Evolutionary conservation across 2,329 filamentous ascomycete genomes (phyloP).

Genomic region (Botryotinia calthae): DNA sequence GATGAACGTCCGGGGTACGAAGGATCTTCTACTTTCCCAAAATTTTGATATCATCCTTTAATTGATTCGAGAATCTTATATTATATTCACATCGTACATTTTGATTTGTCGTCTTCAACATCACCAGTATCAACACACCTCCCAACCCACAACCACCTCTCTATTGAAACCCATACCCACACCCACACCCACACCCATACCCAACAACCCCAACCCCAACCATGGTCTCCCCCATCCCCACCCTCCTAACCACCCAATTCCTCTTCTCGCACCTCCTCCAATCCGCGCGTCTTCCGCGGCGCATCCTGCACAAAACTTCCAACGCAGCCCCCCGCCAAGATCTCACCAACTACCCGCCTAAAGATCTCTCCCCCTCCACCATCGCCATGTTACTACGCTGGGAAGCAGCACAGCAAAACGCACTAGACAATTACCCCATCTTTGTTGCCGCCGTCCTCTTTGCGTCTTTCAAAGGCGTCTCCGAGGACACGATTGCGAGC

Average conservation of each 20-base stretch:
- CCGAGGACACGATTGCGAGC: constrained; percentile 40
- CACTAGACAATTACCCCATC: constrained; percentile 44
- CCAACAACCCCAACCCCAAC: constrained; percentile 58
- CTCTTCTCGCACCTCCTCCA: neutral
- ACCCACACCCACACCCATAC: constrained; percentile 47
- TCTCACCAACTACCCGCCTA: constrained; percentile 35
- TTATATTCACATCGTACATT: neutral
- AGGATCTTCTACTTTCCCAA: neutral
- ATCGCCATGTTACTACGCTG: constrained; percentile 34
- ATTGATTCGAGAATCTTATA: neutral
- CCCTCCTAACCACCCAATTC: constrained; percentile 13
- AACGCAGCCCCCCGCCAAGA: constrained; percentile 4
- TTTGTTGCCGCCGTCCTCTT: constrained; percentile 43
- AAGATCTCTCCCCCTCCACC: constrained; percentile 44
- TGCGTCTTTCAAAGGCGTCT: constrained; percentile 43
- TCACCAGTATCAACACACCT: neutral
- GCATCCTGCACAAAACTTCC: constrained; percentile 1
- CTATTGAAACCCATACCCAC: constrained; percentile 44
- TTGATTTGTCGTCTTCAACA: neutral
- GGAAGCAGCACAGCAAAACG: constrained; percentile 21
- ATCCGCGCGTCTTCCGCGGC: constrained; percentile 25
- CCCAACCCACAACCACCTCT: too few relatives aligned
- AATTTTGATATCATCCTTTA: neutral
- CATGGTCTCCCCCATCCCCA: constrained; percentile 39
- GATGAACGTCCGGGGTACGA: neutral